These are phyloP conservation scores for Lumnitzera racemosa DNA, from an alignment of 345 rosid species.

Conservation along the genomic window DNA sequence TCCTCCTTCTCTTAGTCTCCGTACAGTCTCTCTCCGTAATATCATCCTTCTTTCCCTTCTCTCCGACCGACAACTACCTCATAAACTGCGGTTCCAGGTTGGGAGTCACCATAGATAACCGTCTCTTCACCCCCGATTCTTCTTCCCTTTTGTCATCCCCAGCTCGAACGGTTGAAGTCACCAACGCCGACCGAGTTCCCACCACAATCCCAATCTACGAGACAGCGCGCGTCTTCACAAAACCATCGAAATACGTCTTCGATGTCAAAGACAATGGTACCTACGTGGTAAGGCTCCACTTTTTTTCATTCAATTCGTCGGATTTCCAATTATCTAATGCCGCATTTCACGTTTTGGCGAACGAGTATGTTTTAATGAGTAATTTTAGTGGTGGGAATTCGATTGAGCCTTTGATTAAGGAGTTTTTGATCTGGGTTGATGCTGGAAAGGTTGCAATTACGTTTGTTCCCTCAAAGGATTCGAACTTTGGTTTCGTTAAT, in stretches of 20 bases:
- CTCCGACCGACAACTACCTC: slow-evolving; percentile 43
- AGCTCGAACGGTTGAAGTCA: slow-evolving; percentile 22
- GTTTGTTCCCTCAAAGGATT: slow-evolving; percentile 41
- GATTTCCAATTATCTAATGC: slow-evolving; percentile 26
- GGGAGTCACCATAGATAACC: slow-evolving; percentile 47
- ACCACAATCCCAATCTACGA: slow-evolving; percentile 41
- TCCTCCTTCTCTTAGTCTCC: slow-evolving; percentile 17
- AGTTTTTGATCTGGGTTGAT: slow-evolving; percentile 51
- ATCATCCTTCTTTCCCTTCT: slow-evolving; percentile 11
- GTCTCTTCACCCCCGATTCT: slow-evolving; percentile 54
- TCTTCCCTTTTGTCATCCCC: slow-evolving; percentile 27
- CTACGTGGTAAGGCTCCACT: slow-evolving; percentile 76
- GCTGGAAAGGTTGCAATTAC: slow-evolving; percentile 39
- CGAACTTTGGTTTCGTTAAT: slow-evolving; percentile 60
- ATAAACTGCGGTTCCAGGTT: slow-evolving; percentile 59
- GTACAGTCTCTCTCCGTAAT: slow-evolving; percentile 6
- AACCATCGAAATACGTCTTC: slow-evolving; percentile 59
- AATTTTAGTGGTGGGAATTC: slow-evolving; percentile 40
- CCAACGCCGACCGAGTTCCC: slow-evolving; percentile 18
- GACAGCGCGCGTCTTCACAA: slow-evolving; percentile 56
- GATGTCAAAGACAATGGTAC: slow-evolving; percentile 51
- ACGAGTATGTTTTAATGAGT: slow-evolving; percentile 57
- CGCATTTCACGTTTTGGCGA: slow-evolving; percentile 69
- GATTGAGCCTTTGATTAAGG: slow-evolving; percentile 39
- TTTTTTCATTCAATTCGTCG: slow-evolving; percentile 41